phyloP scores from a whole-genome alignment of 2,329 filamentous ascomycete species.

The Thielaviopsis punctulata region DNA sequence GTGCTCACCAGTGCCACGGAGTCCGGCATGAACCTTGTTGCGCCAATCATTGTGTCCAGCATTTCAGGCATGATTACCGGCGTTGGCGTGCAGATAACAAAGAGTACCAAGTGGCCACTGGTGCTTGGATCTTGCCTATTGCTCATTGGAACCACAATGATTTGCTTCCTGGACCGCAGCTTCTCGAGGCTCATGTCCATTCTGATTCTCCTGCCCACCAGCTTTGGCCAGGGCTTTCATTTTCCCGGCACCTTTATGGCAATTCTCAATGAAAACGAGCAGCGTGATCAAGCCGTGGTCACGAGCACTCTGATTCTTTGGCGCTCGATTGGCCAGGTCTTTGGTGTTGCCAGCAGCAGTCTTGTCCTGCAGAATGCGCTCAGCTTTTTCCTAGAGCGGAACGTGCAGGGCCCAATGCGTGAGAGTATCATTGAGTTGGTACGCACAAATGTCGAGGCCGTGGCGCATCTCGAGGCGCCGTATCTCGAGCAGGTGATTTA shows the following conservation, averaged over 20 bases:
- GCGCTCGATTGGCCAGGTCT: slow-evolving; percentile 52
- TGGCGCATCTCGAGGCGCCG: slow-evolving; percentile 25
- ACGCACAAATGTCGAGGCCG: slow-evolving; percentile 36
- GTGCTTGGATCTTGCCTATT: slow-evolving; percentile 30
- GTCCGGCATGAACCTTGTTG: slow-evolving; percentile 55
- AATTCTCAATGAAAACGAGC: slow-evolving; percentile 40
- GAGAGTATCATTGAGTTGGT: slow-evolving; percentile 34
- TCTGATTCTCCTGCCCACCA: slow-evolving; percentile 36
- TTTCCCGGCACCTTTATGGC: slow-evolving; percentile 49
- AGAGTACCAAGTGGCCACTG: slow-evolving; percentile 42
- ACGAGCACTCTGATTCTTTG: slow-evolving; percentile 56
- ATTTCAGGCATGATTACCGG: slow-evolving; percentile 38
- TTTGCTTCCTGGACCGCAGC: slow-evolving; percentile 31
- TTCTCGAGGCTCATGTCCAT: slow-evolving; percentile 37
- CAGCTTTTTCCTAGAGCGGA: slow-evolving; percentile 36
- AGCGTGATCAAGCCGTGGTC: slow-evolving; percentile 48
- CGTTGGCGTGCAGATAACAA: slow-evolving; percentile 42
- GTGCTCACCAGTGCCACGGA: slow-evolving; percentile 50
- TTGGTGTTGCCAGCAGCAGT: slow-evolving; percentile 56
- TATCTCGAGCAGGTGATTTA: slow-evolving; percentile 36
- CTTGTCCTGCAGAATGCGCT: slow-evolving; percentile 59
- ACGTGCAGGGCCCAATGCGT: slow-evolving; percentile 43
- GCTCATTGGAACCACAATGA: slow-evolving; percentile 31
- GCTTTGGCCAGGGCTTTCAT: slow-evolving; percentile 44
- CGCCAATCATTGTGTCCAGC: slow-evolving; percentile 41